Percentiles rank a stretch among this genome's conserved stretches.
These are phyloP conservation scores for Saccharomyces kudriavzevii DNA, from an alignment of 805 yeast species.

Conservation along the genomic window DNA sequence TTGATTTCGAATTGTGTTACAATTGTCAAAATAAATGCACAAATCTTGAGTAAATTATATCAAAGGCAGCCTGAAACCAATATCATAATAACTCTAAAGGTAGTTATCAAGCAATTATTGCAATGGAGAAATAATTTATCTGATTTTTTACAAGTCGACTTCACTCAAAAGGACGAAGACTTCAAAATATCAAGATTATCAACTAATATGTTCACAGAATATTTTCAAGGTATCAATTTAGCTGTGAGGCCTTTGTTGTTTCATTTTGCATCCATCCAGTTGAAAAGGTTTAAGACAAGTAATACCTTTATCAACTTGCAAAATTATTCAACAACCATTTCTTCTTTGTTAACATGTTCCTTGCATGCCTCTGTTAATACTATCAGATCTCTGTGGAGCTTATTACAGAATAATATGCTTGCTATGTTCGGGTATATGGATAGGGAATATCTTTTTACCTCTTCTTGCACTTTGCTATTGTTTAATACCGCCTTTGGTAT, in stretches of 20 bases:
- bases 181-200: slow-evolving; percentile 55
- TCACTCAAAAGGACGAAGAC: slow-evolving; percentile 33
- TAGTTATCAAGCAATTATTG: slow-evolving; percentile 55
- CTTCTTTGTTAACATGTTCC: slow-evolving; percentile 65
- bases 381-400: slow-evolving; percentile 63
- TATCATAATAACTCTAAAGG: slow-evolving; percentile 65
- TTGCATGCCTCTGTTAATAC: slow-evolving; percentile 76
- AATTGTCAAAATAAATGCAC: slow-evolving; percentile 71
- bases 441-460: slow-evolving; percentile 69
- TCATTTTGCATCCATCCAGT: slow-evolving; percentile 64
- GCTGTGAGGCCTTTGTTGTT: slow-evolving; percentile 72
- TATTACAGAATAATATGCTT: slow-evolving; percentile 71
- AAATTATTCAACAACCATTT: slow-evolving; percentile 56
- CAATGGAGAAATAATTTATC: slow-evolving; percentile 65
- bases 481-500: slow-evolving; percentile 78
- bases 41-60: slow-evolving; percentile 58
- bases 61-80: slow-evolving; percentile 72
- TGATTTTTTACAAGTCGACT: slow-evolving; percentile 56
- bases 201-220: slow-evolving; percentile 73
- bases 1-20: slow-evolving; percentile 68
- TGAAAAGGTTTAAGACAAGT: slow-evolving; percentile 40
- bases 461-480: slow-evolving; percentile 63
- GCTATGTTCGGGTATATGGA: slow-evolving; percentile 85
- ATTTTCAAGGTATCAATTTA: slow-evolving; percentile 71
- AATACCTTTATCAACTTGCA: slow-evolving; percentile 57